These are phyloP conservation scores for Podospora sp. DNA, from an alignment of 495 filamentous ascomycete genomes.

Conservation along the genomic window DNA sequence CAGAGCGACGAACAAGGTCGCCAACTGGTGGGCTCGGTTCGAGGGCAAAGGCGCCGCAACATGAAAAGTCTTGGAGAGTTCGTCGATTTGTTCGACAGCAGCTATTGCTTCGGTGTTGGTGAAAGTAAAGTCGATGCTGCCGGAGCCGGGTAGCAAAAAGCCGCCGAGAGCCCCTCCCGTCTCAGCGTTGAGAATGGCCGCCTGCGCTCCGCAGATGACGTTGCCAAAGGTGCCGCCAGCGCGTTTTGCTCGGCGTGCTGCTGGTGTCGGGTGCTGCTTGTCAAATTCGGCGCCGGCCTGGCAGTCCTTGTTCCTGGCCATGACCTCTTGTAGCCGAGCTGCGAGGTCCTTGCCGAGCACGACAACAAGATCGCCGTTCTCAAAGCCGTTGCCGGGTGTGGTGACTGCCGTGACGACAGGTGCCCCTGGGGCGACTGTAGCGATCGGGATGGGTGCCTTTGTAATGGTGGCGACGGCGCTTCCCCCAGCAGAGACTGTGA, in stretches of 20 bases:
- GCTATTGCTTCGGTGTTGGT: neutral
- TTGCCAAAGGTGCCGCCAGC: neutral
- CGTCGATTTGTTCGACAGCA: neutral
- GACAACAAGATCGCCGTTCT: neutral
- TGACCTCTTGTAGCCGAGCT: slow-evolving; percentile 2
- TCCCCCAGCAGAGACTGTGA: slow-evolving; percentile 5
- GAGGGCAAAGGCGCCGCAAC: neutral
- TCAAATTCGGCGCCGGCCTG: slow-evolving; percentile 4
- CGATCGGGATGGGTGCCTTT: neutral
- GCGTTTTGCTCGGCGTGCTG: neutral
- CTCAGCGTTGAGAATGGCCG: neutral
- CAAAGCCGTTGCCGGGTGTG: neutral
- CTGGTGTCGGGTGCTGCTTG: neutral
- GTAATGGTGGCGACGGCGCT: slow-evolving; percentile 7
- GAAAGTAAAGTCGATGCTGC: neutral
- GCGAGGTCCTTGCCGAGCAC: slow-evolving; percentile 14
- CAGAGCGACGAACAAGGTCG: neutral
- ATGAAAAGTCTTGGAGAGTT: neutral
- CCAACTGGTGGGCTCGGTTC: neutral
- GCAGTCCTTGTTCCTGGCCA: slow-evolving; percentile 7
- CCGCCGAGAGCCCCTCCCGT: neutral
- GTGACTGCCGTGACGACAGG: slow-evolving; percentile 5
- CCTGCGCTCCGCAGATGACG: neutral
- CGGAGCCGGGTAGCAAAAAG: neutral
- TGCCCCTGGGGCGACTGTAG: neutral